Evolutionary conservation across 2,329 filamentous ascomycete genomes (phyloP).

Genomic region (Blastomyces percursus): DNA sequence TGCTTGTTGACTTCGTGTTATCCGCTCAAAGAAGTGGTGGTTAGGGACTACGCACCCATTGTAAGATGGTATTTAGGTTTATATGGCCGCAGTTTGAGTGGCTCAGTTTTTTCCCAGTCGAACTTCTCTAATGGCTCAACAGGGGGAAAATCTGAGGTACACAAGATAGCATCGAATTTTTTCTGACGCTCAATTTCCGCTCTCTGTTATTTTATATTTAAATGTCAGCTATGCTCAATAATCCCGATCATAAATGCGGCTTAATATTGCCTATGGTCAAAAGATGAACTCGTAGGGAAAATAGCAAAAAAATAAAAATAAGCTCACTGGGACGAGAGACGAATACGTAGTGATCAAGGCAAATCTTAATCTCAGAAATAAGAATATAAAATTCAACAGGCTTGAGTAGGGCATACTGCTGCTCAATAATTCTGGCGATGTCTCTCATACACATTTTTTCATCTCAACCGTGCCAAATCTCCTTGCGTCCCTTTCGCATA

Average conservation of each 20-base stretch:
- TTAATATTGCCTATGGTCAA: neutral
- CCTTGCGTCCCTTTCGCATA: neutral
- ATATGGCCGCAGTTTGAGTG: conserved; percentile 46
- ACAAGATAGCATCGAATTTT: neutral
- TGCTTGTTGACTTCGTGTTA: neutral
- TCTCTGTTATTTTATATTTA: neutral
- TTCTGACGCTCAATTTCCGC: conserved; percentile 1
- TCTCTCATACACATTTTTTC: neutral
- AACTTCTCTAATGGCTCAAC: conserved; percentile 38
- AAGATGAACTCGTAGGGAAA: neutral
- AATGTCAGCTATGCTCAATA: neutral
- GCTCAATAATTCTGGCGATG: neutral
- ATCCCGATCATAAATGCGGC: neutral
- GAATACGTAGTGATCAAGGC: neutral
- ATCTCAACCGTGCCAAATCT: neutral
- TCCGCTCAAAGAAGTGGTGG: neutral
- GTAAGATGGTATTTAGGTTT: conserved; percentile 53
- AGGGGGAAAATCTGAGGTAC: conserved; percentile 8
- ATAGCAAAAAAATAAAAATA: neutral
- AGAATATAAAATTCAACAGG: neutral
- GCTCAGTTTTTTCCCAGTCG: conserved; percentile 41
- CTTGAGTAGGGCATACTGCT: neutral
- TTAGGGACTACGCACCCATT: conserved; percentile 41
- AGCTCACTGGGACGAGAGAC: neutral
- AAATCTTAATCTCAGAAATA: neutral